These are phyloP conservation scores for Sporothrix schenckii DNA, from an alignment of 2,329 filamentous ascomycete genomes.

Conservation along the genomic window DNA sequence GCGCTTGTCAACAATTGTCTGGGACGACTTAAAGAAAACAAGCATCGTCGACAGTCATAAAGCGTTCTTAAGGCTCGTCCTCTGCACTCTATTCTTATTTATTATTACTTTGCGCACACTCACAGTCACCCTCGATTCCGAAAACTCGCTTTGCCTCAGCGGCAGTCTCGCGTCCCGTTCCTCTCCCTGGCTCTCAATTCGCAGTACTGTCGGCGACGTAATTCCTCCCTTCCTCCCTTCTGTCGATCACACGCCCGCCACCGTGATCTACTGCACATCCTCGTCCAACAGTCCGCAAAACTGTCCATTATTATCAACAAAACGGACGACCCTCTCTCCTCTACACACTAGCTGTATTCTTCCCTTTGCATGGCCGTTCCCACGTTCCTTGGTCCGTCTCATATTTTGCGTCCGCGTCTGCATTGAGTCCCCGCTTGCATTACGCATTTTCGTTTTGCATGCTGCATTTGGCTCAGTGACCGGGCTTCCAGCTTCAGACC, in stretches of 20 bases:
- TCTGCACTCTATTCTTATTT: neutral
- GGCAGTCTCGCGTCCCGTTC: neutral
- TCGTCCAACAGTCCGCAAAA: conserved; percentile 7
- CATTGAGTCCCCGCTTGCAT: neutral
- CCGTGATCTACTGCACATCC: conserved; percentile 24
- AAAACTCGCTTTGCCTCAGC: conserved; percentile 20
- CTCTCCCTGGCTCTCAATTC: neutral
- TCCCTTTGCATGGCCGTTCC: conserved; percentile 3
- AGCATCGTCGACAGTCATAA: neutral
- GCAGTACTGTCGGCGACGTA: too few relatives aligned
- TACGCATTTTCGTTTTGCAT: neutral
- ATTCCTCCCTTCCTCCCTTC: conserved; percentile 19
- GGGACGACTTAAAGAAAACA: neutral
- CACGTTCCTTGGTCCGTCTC: conserved; percentile 10
- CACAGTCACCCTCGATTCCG: neutral
- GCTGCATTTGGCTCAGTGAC: conserved; percentile 12
- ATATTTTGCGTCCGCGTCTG: neutral
- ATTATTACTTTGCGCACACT: neutral
- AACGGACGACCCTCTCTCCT: neutral
- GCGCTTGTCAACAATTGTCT: conserved; percentile 15
- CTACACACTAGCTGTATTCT: neutral
- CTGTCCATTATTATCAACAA: conserved; percentile 22
- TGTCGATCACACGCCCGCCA: conserved; percentile 31
- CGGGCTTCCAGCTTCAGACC: conserved; percentile 20
- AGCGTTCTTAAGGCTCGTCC: neutral